Evolutionary conservation across 2,329 filamentous ascomycete species (phyloP).

Genomic region (Macrophomina phaseolina): DNA sequence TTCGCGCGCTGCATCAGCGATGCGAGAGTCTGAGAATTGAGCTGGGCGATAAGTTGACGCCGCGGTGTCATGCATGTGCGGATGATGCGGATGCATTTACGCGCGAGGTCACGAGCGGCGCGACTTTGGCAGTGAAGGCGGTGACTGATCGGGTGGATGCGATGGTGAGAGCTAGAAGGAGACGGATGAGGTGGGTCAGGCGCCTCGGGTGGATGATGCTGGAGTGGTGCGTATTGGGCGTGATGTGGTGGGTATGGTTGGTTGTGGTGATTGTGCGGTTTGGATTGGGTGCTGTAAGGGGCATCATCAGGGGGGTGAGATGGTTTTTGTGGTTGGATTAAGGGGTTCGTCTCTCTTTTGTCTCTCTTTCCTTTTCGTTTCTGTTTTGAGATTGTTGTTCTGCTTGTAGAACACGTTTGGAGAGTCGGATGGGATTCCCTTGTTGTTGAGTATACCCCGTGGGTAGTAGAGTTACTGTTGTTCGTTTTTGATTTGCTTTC

Average conservation of each 20-base stretch:
- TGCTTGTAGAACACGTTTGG: neutral
- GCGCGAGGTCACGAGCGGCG: conserved; percentile 75
- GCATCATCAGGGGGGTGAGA: conserved; percentile 63
- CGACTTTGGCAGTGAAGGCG: conserved; percentile 79
- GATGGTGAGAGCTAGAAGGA: conserved; percentile 72
- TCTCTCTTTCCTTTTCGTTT: neutral
- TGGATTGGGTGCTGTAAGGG: conserved; percentile 66
- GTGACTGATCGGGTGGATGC: conserved; percentile 75
- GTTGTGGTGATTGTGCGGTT: conserved; percentile 78
- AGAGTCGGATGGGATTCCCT: too few species aligned
- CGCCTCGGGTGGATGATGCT: conserved; percentile 76
- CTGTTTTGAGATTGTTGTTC: neutral
- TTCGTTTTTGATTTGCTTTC: neutral
- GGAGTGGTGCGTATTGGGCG: conserved; percentile 83
- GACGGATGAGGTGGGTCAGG: conserved; percentile 74
- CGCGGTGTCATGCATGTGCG: conserved; percentile 69
- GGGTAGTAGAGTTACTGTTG: neutral
- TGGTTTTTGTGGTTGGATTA: conserved; percentile 79
- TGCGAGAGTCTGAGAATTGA: conserved; percentile 52
- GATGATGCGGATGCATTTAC: conserved; percentile 82
- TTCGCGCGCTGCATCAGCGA: conserved; percentile 51
- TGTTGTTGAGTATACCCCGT: neutral
- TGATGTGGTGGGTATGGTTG: conserved; percentile 96
- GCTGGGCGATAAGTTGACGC: conserved; percentile 58
- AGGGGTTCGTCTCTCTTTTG: neutral